Evolutionary conservation across 441 rosid genomes (phyloP), one percentile per base, ranked within the genome.

Genomic region (Bocquillonia castaneifolia): DNA sequence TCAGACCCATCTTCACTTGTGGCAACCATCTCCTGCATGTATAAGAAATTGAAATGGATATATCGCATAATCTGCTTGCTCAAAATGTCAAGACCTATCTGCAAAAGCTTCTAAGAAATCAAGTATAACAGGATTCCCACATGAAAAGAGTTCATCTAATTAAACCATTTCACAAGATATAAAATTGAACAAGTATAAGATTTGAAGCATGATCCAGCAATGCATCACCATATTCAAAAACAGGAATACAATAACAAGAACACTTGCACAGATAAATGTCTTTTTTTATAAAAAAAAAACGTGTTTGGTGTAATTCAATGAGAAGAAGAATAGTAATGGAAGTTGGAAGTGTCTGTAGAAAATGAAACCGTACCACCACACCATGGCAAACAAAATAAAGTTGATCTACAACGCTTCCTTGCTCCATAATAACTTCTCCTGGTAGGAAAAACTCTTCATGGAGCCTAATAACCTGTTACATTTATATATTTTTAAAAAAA

Each of bases 371-470:
- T 91, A 94, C 99, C 93, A 94, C 78, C 52, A 58, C 67, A 71
- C 99, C 99, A 72, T 86, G 88, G 73, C 97, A 91, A 51, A 94
- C 89, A 78, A 94, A 94, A 79, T 91, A 94, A 58, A 94, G 88
- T 59, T 94, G 93, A 82, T 94, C 99, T 26, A 94, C 91, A 13
- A 84, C 97, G 59, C 78, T 86, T 67, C 97, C 99, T 72, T 86
- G 97, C 79, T 88, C 96, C 84, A 88, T 79, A 71, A 94, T 84
- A 51, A 91, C 88, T 86, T 94, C 97, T 76, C 97, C 97, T 1
- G 97, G 99, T 59, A 94, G 95, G 76, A 86, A 91, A 77, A 90
- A 91, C 76, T 94, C 99, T 81, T 94, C 99, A 74, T 91, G 97
- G 51, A 94, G 87, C 77, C 82, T 87, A 69, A 78, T 86, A 42